These are phyloP conservation scores for Crithidia bombi DNA, from an alignment of 208 protist genomes.

Conservation along the genomic window DNA sequence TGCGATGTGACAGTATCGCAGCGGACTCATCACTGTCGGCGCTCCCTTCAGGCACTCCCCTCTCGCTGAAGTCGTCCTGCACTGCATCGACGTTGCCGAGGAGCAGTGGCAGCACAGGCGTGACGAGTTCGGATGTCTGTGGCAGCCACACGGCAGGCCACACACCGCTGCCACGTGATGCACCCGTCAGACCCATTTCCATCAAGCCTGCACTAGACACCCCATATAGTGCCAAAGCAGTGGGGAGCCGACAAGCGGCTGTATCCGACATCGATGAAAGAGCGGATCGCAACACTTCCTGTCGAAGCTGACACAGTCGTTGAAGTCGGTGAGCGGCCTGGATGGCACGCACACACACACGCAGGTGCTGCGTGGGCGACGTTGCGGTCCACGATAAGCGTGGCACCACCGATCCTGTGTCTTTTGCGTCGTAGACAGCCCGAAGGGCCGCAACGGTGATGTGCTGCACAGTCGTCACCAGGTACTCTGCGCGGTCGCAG, in stretches of 20 bases:
- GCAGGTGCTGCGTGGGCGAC: background rate
- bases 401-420: background rate
- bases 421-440: background rate
- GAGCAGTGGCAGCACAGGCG: background rate
- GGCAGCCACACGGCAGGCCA: conserved; percentile 6
- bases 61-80: no score
- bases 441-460: background rate
- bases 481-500: background rate
- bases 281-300: no score
- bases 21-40: background rate
- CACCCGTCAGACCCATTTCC: background rate
- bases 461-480: background rate
- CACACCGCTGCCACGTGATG: background rate
- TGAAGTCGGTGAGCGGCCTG: background rate
- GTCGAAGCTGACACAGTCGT: background rate
- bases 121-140: background rate
- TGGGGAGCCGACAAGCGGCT: no score
- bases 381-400: no score
- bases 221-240: background rate
- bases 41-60: no score
- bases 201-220: no score
- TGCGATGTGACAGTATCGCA: background rate
- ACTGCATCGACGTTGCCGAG: no score
- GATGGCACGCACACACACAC: background rate
- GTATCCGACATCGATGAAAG: no score